Evolutionary conservation across 2,329 filamentous ascomycete genomes (phyloP), one percentile per base, ranked within the genome.

Genomic region (Stylonectria norvegica): DNA sequence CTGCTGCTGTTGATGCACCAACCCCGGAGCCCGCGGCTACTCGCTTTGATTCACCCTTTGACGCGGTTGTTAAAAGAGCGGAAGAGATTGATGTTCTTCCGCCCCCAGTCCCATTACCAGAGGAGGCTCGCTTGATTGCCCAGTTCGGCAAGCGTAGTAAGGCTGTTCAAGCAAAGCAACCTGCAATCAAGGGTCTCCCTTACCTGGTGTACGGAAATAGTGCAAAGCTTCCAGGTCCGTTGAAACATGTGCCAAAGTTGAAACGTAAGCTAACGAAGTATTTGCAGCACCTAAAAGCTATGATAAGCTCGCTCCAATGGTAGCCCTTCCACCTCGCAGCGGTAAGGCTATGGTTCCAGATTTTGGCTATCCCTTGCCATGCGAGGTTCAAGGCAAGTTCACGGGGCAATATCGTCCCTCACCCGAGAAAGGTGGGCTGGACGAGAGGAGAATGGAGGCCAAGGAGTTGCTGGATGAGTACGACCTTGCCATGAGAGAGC

Each of bases 351-450:
- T 70, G 36, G 56, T 71, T 2, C 63, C 67, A 1, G 65, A 68
- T 22, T 41, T 69, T 20, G 64, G 63, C 4, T 65, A 64, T 33
- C 55, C 53, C 9, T 56, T 72, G 11, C 67, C 69, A 3, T 70
- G 67, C 31, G 69, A 72, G 45, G 63, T 71, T 4, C 69, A 72
- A 37, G 69, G 69, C 8, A 57, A 51, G 10, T 72, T 72, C 38
- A 64, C 65, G 3, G 62, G 54, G 33, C 62, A 64, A 36, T 72
- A 70, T 36, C 62, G 61, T 25, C 69, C 69, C 4, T 66, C 65
- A 1, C 45, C 56, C 1, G 63, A 68, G 16, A 66, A 63, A 37
- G 55, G 52, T 20, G 69, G 67, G 1, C 50, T 70, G 6, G 68
- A 71, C 29, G 68, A 71, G 41, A 59, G 69, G 20, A 62, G 61